A percentile compares a stretch with the other conserved stretches of the same genome.
phyloP scores from a whole-genome alignment of 1,139 yeast genomes.

The Spathaspora jeffriesii region DNA sequence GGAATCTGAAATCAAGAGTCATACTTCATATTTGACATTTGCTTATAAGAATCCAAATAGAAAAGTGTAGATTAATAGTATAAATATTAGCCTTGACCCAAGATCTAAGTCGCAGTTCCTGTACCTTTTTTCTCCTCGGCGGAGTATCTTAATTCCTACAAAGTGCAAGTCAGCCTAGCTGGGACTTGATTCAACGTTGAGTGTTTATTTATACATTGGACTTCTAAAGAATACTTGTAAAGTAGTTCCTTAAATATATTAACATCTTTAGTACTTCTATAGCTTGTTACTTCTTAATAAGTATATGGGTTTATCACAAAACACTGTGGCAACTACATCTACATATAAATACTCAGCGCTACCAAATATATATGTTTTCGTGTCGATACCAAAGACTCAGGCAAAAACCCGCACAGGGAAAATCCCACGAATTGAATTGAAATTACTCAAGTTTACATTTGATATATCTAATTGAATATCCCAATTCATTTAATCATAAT shows the following conservation, averaged over 20 bases:
- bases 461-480: neutral
- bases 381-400: neutral
- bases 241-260: too few relatives aligned
- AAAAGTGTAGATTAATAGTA: constrained; percentile 2
- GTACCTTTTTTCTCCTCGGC: neutral
- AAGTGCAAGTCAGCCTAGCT: too few relatives aligned
- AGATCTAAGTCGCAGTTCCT: too few relatives aligned
- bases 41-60: constrained; percentile 45
- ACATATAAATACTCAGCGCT: neutral
- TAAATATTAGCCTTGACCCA: too few relatives aligned
- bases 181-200: too few relatives aligned
- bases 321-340: too few relatives aligned
- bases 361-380: neutral
- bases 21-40: constrained; percentile 92
- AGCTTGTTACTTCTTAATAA: too few relatives aligned
- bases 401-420: neutral
- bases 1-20: constrained; percentile 87
- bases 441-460: neutral
- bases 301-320: too few relatives aligned
- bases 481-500: neutral
- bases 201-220: too few relatives aligned
- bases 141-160: too few relatives aligned
- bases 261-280: too few relatives aligned
- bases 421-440: neutral
- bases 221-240: too few relatives aligned